Base-by-base conservation (phyloP, 331 rosid species). In the Prunus yedoensis region DNA sequence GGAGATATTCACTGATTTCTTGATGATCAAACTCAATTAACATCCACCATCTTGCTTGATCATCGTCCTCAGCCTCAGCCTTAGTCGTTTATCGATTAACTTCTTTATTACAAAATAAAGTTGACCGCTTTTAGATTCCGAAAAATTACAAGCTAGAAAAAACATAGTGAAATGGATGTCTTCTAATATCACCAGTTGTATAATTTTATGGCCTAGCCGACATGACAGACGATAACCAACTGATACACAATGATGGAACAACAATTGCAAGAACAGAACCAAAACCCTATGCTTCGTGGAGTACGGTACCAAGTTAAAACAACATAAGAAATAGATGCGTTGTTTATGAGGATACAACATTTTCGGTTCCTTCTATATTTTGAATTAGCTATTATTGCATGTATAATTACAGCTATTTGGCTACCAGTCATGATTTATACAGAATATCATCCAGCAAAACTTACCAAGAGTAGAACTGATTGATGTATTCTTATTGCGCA, bases 381-480 rank as follows among this genome's bases (percentile, higher is more conserved):
- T 38, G 43, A 38, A 38, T 38, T 38, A 38, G 9, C 43, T 38
- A 38, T 10, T 7, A 38, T 7, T 38, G 43, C 43, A 38, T 38
- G 43, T 38, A 38, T 1, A 38, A 38, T 2, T 38, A 0, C 43
- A 38, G 43, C 43, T 38, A 7, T 38, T 38, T 38, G 10, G 43
- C 43, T 38, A 38, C 41, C 41, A 38, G 43, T 38, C 43, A 38
- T 38, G 43, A 38, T 38, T 38, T 38, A 47, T 66, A 52, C 35
- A 27, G 58, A 18, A 53, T 15, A 27, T 25, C 32, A 60, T 59
- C 15, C 20, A 56, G 28, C 61, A 38, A 43, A 43, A 78, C 96
- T 85, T 83, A 92, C 99, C 97, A 95, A 4, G 90, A 87, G 85
- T 90, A 89, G 85, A 95, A 95, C 80, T 92, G 99, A 89, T 92